Evolutionary conservation across 768 basidiomycete species (phyloP).

Genomic region (Lactarius quietus): DNA sequence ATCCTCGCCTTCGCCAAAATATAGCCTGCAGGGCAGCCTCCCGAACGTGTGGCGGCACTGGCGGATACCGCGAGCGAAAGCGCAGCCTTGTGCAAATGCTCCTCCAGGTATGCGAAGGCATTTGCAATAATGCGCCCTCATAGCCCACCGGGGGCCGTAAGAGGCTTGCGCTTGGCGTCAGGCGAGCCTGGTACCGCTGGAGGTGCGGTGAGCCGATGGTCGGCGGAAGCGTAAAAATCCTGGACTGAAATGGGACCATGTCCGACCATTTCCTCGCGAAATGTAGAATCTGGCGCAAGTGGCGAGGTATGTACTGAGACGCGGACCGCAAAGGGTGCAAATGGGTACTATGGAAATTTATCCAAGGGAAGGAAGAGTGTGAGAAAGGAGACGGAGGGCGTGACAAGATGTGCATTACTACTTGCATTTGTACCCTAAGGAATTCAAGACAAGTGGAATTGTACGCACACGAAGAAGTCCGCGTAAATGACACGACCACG

Average conservation of each 20-base stretch:
- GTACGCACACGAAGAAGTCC: conserved; percentile 58
- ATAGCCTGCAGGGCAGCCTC: conserved; percentile 35
- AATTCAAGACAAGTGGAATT: conserved; percentile 14
- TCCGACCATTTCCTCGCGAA: conserved; percentile 48
- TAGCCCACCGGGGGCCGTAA: conserved; percentile 28
- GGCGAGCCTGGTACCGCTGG: conserved; percentile 29
- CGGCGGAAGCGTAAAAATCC: conserved; percentile 42
- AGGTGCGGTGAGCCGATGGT: conserved; percentile 27
- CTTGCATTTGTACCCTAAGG: not conserved
- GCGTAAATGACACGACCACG: conserved; percentile 41
- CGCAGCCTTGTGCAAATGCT: conserved; percentile 50
- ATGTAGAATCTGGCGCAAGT: conserved; percentile 53
- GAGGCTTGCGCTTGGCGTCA: conserved; percentile 6
- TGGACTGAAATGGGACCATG: conserved; percentile 50
- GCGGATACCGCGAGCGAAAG: conserved; percentile 50
- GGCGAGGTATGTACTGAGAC: conserved; percentile 59
- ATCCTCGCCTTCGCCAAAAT: conserved; percentile 29
- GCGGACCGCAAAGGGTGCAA: conserved; percentile 41
- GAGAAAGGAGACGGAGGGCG: conserved; percentile 58
- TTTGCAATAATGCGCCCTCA: conserved; percentile 59
- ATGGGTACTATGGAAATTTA: conserved; percentile 20
- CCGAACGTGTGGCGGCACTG: conserved; percentile 44
- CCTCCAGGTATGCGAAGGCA: conserved; percentile 54
- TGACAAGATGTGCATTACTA: conserved; percentile 66
- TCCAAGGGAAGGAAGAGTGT: conserved; percentile 42